Percentiles rank a stretch among this genome's conserved stretches.
phyloP scores from a whole-genome alignment of 2,329 filamentous ascomycete species.

The Aspergillus sp. region DNA sequence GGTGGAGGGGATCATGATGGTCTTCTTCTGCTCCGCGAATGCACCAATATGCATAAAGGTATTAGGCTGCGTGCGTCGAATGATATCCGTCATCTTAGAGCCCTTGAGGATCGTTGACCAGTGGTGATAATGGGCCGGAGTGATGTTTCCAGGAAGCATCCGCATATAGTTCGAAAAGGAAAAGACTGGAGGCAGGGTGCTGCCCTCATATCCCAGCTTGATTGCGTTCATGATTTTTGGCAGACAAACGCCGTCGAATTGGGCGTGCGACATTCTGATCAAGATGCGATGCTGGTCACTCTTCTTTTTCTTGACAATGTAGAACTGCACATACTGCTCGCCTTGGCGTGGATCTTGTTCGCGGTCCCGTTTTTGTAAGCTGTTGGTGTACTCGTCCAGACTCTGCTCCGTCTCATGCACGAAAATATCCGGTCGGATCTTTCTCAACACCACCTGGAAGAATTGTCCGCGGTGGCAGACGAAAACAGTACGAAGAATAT shows the following conservation, averaged over 20 bases:
- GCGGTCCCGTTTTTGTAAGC: conserved; percentile 59
- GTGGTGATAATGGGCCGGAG: conserved; percentile 57
- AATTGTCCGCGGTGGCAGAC: conserved; percentile 54
- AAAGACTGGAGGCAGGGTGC: conserved; percentile 40
- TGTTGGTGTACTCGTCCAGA: conserved; percentile 55
- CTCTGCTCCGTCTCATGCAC: conserved; percentile 56
- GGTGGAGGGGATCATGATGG: conserved; percentile 44
- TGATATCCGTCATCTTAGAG: conserved; percentile 53
- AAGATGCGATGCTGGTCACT: conserved; percentile 52
- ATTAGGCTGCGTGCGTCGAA: conserved; percentile 36
- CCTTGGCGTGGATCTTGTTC: conserved; percentile 59
- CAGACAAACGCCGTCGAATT: conserved; percentile 70
- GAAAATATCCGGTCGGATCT: conserved; percentile 55
- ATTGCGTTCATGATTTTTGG: conserved; percentile 64
- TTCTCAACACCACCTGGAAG: conserved; percentile 61
- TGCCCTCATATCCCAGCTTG: conserved; percentile 54
- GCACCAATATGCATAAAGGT: conserved; percentile 40
- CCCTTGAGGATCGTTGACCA: conserved; percentile 62
- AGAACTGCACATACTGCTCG: conserved; percentile 63
- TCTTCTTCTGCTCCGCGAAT: conserved; percentile 39
- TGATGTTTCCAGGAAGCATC: conserved; percentile 41
- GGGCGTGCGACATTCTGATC: conserved; percentile 67
- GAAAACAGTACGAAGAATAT: conserved; percentile 68
- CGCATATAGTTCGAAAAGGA: conserved; percentile 53
- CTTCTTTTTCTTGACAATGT: conserved; percentile 50